Conservation (phyloP, 345 rosid genomes). For the Pseudoturritis turrita region DNA sequence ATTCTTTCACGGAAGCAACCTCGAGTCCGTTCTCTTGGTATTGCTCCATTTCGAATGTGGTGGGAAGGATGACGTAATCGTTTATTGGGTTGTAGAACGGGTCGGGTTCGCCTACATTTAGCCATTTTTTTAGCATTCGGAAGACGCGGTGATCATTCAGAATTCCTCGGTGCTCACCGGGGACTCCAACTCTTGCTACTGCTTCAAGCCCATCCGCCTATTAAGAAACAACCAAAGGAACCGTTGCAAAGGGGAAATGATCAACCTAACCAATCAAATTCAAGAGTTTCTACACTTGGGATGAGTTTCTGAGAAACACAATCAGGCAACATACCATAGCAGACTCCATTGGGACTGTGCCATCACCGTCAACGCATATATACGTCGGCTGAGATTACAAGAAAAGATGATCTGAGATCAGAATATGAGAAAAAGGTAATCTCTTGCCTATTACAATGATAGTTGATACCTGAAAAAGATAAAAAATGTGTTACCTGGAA, state of each 20-base stretch:
- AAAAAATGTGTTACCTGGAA: slow-evolving; percentile 47
- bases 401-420: neutral
- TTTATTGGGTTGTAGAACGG: slow-evolving; percentile 89
- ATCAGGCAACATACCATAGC: slow-evolving; percentile 56
- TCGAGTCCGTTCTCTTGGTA: slow-evolving; percentile 62
- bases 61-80: slow-evolving; percentile 81
- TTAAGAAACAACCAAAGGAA: slow-evolving; percentile 1
- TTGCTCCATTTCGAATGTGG: slow-evolving; percentile 56
- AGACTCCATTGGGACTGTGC: slow-evolving; percentile 91
- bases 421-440: neutral
- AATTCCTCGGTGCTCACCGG: slow-evolving; percentile 91
- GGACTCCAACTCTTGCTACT: slow-evolving; percentile 90
- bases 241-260: neutral
- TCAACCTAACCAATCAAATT: neutral
- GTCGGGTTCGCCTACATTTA: slow-evolving; percentile 71
- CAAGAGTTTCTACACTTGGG: neutral
- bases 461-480: neutral
- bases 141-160: slow-evolving; percentile 84
- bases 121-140: slow-evolving; percentile 83
- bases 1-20: slow-evolving; percentile 77
- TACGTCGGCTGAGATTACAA: slow-evolving; percentile 62
- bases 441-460: neutral
- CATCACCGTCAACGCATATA: slow-evolving; percentile 88
- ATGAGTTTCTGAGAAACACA: neutral
- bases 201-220: slow-evolving; percentile 95